Base-by-base conservation (phyloP, 2,329 filamentous ascomycete species). In the Penicillium nordicum region DNA sequence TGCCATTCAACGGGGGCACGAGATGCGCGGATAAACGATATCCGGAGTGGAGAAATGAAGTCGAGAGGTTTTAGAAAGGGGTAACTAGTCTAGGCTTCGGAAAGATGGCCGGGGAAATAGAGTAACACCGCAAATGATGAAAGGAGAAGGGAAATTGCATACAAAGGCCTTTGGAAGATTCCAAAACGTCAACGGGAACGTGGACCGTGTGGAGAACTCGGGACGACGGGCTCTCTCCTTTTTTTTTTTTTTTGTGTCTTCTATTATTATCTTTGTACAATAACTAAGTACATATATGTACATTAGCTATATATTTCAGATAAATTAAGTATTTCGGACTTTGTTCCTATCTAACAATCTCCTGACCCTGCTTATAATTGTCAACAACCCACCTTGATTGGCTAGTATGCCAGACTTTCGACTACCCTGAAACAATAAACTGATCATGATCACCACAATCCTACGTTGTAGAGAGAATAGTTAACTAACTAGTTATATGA, bases 161-260 rank as follows among this genome's bases (percentile, higher is more conserved):
- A 55, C 51, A 55, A 59, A 23, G n/a, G 34, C 34, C 49, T 32
- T 30, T 30, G 36, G 27, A 44, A 57, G 47, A 53, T 49, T 47
- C 58, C 40, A 29, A 53, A 57, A 67, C 57, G 58, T 65, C 62
- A 63, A 66, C 57, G 62, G 61, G 62, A 63, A 63, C 59, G 61
- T 64, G 59, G 60, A 64, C 57, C 46, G 56, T 55, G 62, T 64
- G 62, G 62, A 59, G 59, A 50, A 55, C 49, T 57, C 51, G 60
- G 57, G 55, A 59, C 59, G 53, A 60, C 53, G 56, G 38, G 18
- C 18, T 18, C 47, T 53, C 44, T 61, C 38, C 51, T 48, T 43
- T 18, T 52, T 47, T 46, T 52, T 47, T 46, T 44, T 50, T 12
- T 30, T 4, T 14, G 21, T 5, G 43, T 32, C 40, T 40, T 40